These are phyloP conservation scores for Jamesozyma piceae DNA, from an alignment of 805 yeast genomes.

Conservation along the genomic window DNA sequence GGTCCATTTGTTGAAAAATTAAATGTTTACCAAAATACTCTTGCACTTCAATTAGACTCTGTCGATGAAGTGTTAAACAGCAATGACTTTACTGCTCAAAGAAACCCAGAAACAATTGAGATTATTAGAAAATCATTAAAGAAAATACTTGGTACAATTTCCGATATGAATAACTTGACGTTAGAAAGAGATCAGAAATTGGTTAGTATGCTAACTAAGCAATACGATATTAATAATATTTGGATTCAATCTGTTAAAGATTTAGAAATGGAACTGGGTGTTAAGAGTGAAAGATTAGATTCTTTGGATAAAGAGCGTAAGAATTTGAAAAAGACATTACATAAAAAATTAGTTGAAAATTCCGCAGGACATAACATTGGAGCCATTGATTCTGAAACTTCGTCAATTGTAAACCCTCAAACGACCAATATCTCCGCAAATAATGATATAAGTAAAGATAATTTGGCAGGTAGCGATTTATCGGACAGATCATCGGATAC, in stretches of 20 bases:
- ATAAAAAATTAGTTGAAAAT: conserved; percentile 27
- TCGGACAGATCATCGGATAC: conserved; percentile 9
- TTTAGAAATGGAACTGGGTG: conserved; percentile 54
- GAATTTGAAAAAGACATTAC: conserved; percentile 45
- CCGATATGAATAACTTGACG: conserved; percentile 25
- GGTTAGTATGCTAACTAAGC: conserved; percentile 46
- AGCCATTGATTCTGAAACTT: not conserved
- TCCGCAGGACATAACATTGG: conserved; percentile 19
- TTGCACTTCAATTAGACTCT: conserved; percentile 40
- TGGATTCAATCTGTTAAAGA: conserved; percentile 71
- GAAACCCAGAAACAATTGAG: conserved; percentile 16
- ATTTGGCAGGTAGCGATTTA: not conserved
- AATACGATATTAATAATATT: conserved; percentile 56
- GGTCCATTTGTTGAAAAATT: conserved; percentile 40
- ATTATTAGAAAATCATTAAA: conserved; percentile 23
- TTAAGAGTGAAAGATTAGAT: conserved; percentile 51
- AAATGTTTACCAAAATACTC: conserved; percentile 40
- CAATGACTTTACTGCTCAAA: conserved; percentile 5
- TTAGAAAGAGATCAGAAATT: conserved; percentile 35
- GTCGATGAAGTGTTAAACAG: conserved; percentile 37
- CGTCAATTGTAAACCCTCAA: not conserved
- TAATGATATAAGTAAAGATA: not conserved
- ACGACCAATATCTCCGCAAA: not conserved
- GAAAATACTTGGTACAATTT: conserved; percentile 21
- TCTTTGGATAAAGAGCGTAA: conserved; percentile 54